phyloP scores from a whole-genome alignment of 345 rosid species.

The Cardiospermum halicacabum region DNA sequence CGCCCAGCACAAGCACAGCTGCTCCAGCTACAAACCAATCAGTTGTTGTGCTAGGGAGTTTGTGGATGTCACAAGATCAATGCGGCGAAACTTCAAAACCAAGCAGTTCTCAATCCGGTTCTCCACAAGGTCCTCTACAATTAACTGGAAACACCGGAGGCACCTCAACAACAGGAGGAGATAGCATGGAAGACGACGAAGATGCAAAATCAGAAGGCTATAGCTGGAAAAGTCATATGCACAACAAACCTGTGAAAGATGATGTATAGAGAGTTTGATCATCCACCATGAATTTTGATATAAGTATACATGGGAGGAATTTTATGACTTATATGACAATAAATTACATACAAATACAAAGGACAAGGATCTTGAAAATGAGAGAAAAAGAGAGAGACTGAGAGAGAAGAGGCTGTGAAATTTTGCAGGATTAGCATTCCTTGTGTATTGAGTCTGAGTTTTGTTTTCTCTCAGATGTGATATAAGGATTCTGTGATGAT shows the following conservation, averaged over 20 bases:
- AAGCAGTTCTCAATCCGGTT: slow-evolving; percentile 51
- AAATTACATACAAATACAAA: slow-evolving; percentile 31
- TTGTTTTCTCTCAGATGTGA: slow-evolving; percentile 26
- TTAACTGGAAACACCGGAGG: slow-evolving; percentile 48
- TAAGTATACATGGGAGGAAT: slow-evolving; percentile 44
- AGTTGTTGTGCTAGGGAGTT: slow-evolving; percentile 44
- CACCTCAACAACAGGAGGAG: slow-evolving; percentile 47
- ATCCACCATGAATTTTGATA: slow-evolving; percentile 58
- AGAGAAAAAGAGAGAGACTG: slow-evolving; percentile 20
- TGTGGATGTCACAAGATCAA: slow-evolving; percentile 56
- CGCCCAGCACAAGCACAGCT: slow-evolving; percentile 21
- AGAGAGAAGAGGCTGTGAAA: slow-evolving; percentile 30
- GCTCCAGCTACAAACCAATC: slow-evolving; percentile 47
- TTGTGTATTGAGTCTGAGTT: slow-evolving; percentile 34
- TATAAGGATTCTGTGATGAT: slow-evolving; percentile 18
- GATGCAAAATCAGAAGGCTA: slow-evolving; percentile 69
- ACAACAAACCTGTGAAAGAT: slow-evolving; percentile 32
- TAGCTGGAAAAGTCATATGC: slow-evolving; percentile 52
- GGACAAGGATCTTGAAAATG: slow-evolving; percentile 31
- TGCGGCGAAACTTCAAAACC: slow-evolving; percentile 47
- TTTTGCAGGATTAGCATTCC: slow-evolving; percentile 55
- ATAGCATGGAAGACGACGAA: slow-evolving; percentile 75
- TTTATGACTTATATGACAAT: slow-evolving; percentile 24
- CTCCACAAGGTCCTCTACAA: slow-evolving; percentile 87
- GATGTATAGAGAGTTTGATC: slow-evolving; percentile 48